Percentiles rank a stretch among this genome's conserved stretches.
Conservation (phyloP, 768 basidiomycete species). For the Steccherinum ochraceum region DNA sequence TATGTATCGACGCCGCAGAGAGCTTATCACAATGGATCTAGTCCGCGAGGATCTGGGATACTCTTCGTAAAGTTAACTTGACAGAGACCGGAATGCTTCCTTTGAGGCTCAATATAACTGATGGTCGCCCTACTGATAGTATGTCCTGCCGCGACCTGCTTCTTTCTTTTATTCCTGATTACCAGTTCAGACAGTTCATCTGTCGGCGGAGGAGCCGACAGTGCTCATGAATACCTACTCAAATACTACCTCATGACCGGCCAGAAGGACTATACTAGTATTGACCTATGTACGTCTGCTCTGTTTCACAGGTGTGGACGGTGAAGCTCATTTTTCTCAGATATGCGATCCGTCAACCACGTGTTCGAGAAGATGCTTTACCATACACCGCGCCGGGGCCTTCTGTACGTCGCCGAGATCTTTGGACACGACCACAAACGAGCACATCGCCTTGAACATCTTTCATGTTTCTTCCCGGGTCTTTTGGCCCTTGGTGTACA, state of each 20-base stretch:
- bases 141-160: no score
- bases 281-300: slow-evolving; percentile 63
- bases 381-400: slow-evolving; percentile 53
- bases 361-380: slow-evolving; percentile 61
- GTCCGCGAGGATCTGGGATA: slow-evolving; percentile 43
- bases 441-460: slow-evolving; percentile 64
- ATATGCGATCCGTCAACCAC: slow-evolving; percentile 54
- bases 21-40: no score
- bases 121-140: slow-evolving; percentile 38
- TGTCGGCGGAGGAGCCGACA: slow-evolving; percentile 62
- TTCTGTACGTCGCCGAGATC: slow-evolving; percentile 65
- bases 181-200: slow-evolving; percentile 14
- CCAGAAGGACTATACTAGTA: slow-evolving; percentile 48
- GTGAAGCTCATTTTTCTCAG: slow-evolving; percentile 25
- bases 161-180: no score
- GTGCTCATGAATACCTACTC: slow-evolving; percentile 72
- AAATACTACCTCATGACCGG: slow-evolving; percentile 68
- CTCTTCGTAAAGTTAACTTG: slow-evolving; percentile 42
- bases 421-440: slow-evolving; percentile 20
- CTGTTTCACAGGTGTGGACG: neutral
- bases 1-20: no score
- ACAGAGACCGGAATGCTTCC: slow-evolving; percentile 59
- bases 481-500: slow-evolving; percentile 66
- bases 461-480: slow-evolving; percentile 76
- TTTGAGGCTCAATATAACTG: slow-evolving; percentile 44